A percentile compares a stretch with the other conserved stretches of the same genome.
phyloP scores from a whole-genome alignment of 2,329 filamentous ascomycete species.

The Trichoderma sp. region DNA sequence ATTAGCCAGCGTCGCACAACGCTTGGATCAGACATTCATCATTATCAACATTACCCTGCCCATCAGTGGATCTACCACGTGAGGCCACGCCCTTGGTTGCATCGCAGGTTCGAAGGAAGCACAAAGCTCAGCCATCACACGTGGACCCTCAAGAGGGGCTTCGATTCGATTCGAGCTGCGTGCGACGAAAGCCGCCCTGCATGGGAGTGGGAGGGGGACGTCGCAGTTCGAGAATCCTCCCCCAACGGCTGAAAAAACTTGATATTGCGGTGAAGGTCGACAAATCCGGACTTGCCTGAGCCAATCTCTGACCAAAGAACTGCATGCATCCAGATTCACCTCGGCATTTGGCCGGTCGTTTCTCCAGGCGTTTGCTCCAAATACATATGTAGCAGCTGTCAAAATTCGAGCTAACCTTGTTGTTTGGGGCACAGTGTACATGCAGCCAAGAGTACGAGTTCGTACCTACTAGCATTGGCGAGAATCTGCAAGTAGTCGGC shows the following conservation, averaged over 20 bases:
- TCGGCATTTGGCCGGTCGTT: constrained; percentile 23
- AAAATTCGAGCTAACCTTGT: constrained; percentile 15
- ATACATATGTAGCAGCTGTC: constrained; percentile 13
- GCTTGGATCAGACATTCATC: not conserved
- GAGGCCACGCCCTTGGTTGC: constrained; percentile 27
- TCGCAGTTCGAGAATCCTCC: constrained; percentile 18
- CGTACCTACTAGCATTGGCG: not conserved
- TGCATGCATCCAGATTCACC: constrained; percentile 14
- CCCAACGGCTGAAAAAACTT: not conserved
- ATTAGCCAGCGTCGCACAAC: constrained; percentile 11
- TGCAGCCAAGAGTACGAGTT: not conserved
- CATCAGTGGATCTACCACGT: constrained; percentile 31
- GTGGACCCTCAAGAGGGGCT: constrained; percentile 28
- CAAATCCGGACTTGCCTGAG: not conserved
- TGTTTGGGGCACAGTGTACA: constrained; percentile 13
- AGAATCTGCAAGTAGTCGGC: constrained; percentile 16
- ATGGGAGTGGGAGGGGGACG: constrained; percentile 6
- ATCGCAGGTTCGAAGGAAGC: constrained; percentile 25
- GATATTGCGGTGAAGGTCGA: constrained; percentile 24
- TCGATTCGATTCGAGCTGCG: constrained; percentile 7
- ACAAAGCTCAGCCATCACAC: constrained; percentile 27
- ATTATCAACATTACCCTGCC: constrained; percentile 26
- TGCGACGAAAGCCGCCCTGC: constrained; percentile 9
- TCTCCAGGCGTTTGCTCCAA: constrained; percentile 1
- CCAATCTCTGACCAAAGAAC: not conserved